Evolutionary conservation across 345 rosid species (phyloP).

Genomic region (Citrus sp.): DNA sequence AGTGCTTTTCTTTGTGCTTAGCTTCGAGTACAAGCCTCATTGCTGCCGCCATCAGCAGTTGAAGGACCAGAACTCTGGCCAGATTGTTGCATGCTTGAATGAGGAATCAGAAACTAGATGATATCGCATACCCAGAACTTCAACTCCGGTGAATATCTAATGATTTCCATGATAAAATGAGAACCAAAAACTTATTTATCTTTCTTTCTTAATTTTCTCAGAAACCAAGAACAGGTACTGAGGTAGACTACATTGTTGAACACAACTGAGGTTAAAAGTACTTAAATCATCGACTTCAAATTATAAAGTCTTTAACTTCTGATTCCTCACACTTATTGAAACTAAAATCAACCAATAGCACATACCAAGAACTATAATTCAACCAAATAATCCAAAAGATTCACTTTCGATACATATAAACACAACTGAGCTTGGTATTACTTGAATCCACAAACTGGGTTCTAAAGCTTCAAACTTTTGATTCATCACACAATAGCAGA

Average conservation of each 20-base stretch:
- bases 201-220: neutral
- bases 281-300: neutral
- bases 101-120: constrained; percentile 3
- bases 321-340: neutral
- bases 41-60: constrained; percentile 20
- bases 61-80: constrained; percentile 46
- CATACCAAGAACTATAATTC: neutral
- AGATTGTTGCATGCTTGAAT: constrained; percentile 35
- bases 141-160: neutral
- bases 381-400: neutral
- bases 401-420: neutral
- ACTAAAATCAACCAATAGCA: neutral
- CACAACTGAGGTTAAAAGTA: neutral
- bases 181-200: neutral
- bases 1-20: constrained; percentile 24
- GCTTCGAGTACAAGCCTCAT: constrained; percentile 25
- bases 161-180: neutral
- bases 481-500: neutral
- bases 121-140: neutral
- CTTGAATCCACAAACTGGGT: neutral
- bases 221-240: neutral
- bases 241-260: no score
- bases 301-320: no score
- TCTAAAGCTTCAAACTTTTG: neutral
- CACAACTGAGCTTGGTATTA: neutral